Conservation (phyloP, 306 rosid species). For the Citrullus mucosospermus region DNA sequence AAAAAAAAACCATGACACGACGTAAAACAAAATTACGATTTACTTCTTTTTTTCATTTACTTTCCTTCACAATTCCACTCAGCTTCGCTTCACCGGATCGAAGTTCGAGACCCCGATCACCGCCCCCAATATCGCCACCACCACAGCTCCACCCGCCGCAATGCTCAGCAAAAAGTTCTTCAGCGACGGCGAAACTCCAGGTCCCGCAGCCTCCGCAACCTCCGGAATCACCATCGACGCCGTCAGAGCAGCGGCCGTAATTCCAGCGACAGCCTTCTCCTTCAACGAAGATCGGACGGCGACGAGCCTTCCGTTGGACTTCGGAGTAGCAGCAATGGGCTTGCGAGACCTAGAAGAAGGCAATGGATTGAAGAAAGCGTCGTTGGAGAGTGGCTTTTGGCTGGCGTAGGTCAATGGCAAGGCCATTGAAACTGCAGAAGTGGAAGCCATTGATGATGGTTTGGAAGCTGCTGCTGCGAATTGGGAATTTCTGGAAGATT, state of each 20-base stretch:
- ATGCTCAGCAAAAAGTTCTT: slow-evolving; percentile 97
- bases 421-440: slow-evolving; percentile 64
- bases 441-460: slow-evolving; percentile 46
- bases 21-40: neutral
- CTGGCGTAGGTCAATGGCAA: neutral
- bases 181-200: slow-evolving; percentile 60
- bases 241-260: slow-evolving; percentile 62
- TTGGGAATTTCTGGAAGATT: neutral
- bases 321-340: slow-evolving; percentile 30
- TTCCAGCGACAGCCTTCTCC: slow-evolving; percentile 72
- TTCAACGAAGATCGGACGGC: slow-evolving; percentile 52
- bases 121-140: slow-evolving; percentile 46
- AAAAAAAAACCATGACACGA: too few species aligned
- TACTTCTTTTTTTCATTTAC: neutral
- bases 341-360: slow-evolving; percentile 22
- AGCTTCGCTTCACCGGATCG: slow-evolving; percentile 84
- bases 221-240: slow-evolving; percentile 75
- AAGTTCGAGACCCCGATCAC: slow-evolving; percentile 78
- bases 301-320: slow-evolving; percentile 26
- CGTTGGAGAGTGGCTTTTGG: neutral
- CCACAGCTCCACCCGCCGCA: slow-evolving; percentile 70
- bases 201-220: slow-evolving; percentile 78
- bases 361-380: slow-evolving; percentile 50
- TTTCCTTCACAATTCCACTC: neutral
- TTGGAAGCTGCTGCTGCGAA: too few species aligned